Conservation (phyloP, 768 basidiomycete species). For the Pleurotus giganteus region DNA sequence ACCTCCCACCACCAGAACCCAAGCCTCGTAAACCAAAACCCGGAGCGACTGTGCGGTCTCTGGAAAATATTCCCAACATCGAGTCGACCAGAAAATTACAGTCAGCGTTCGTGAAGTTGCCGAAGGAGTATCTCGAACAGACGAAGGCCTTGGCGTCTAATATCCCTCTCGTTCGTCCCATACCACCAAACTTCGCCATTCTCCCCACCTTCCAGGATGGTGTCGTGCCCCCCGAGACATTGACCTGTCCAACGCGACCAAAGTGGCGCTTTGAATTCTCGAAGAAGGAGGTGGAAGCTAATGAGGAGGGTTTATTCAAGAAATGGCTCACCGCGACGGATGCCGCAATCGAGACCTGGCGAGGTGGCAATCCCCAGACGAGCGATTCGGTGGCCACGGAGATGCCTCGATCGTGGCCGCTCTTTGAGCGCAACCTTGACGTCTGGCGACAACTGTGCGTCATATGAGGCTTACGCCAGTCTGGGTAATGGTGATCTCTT, state of each 20-base stretch:
- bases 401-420: conserved; percentile 67
- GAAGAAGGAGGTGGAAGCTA: conserved; percentile 86
- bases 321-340: conserved; percentile 78
- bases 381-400: conserved; percentile 13
- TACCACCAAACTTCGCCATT: conserved; percentile 38
- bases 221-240: conserved; percentile 11
- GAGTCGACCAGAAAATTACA: conserved; percentile 55
- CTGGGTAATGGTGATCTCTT: conserved; percentile 6
- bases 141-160: conserved; percentile 56
- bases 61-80: conserved; percentile 20
- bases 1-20: conserved; percentile 41
- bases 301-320: conserved; percentile 81
- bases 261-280: conserved; percentile 87
- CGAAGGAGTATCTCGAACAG: conserved; percentile 56
- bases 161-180: conserved; percentile 54
- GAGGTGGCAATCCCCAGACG: conserved; percentile 19
- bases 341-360: conserved; percentile 51
- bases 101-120: conserved; percentile 66
- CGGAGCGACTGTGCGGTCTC: conserved; percentile 28
- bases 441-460: conserved; percentile 93
- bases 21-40: conserved; percentile 24
- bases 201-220: conserved; percentile 20
- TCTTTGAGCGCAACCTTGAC: conserved; percentile 89
- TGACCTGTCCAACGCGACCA: conserved; percentile 67
- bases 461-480: conserved; percentile 1